Conservation (phyloP, 345 rosid species). For the Citrus glauca region DNA sequence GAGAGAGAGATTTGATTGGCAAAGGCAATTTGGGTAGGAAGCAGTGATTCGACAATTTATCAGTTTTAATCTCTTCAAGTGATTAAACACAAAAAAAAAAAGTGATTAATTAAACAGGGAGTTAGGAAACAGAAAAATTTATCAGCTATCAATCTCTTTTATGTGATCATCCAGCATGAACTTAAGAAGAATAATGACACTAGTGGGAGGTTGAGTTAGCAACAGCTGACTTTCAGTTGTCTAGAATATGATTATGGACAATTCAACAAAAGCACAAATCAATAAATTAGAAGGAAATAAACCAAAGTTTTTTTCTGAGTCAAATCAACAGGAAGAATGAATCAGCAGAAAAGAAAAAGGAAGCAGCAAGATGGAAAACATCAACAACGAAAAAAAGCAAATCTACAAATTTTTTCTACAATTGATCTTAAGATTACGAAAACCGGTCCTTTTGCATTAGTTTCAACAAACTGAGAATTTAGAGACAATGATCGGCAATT, state of each 20-base stretch:
- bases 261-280: neutral
- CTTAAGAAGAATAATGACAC: neutral
- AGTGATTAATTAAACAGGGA: neutral
- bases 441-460: neutral
- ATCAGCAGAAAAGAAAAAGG: neutral
- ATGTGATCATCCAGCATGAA: neutral
- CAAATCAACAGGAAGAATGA: neutral
- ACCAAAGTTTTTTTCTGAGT: neutral
- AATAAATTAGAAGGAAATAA: neutral
- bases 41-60: neutral
- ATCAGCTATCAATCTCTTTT: neutral
- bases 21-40: neutral
- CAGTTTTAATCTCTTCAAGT: neutral
- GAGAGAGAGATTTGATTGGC: neutral
- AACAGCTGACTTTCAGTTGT: neutral
- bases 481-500: neutral
- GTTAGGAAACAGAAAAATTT: neutral
- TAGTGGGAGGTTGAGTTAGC: neutral
- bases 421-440: neutral
- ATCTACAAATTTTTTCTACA: neutral
- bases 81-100: too few relatives aligned
- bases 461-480: neutral
- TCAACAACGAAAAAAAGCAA: neutral
- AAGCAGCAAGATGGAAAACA: neutral
- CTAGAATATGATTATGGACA: neutral